These are phyloP conservation scores for Clausena lansium DNA, from an alignment of 345 rosid genomes.

Conservation along the genomic window DNA sequence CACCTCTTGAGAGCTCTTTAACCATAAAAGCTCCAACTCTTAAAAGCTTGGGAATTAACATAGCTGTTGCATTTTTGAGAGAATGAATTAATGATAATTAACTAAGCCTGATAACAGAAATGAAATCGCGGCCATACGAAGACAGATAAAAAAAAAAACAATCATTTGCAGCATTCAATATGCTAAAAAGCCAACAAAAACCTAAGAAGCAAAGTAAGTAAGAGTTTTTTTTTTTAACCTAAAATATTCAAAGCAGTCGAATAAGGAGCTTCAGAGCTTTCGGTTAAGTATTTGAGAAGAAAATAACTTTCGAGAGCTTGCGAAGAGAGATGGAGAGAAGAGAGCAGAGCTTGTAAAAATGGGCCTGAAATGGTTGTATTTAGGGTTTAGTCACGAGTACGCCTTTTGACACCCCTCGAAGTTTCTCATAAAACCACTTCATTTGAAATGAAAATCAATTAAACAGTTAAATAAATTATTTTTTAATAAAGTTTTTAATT, in stretches of 20 bases:
- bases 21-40: conserved; percentile 41
- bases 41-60: conserved; percentile 45
- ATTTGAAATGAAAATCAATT: too few relatives aligned
- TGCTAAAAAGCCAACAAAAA: not conserved
- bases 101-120: not conserved
- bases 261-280: not conserved
- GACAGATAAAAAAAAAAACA: not conserved
- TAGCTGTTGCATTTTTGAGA: conserved; percentile 20
- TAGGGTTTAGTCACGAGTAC: not conserved
- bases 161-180: not conserved
- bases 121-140: not conserved
- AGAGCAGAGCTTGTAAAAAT: too few relatives aligned
- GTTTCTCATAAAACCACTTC: too few relatives aligned
- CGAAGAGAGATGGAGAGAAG: not conserved
- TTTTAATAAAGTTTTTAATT: too few relatives aligned
- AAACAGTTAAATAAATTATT: too few relatives aligned
- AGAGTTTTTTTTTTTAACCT: not conserved
- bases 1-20: conserved; percentile 54
- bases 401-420: too few relatives aligned
- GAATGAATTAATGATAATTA: not conserved
- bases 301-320: not conserved
- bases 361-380: not conserved
- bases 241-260: not conserved
- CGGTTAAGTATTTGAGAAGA: not conserved
- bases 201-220: not conserved